Conservation (phyloP, 164 flowering plant genomes). For the Pachysandra terminalis region DNA sequence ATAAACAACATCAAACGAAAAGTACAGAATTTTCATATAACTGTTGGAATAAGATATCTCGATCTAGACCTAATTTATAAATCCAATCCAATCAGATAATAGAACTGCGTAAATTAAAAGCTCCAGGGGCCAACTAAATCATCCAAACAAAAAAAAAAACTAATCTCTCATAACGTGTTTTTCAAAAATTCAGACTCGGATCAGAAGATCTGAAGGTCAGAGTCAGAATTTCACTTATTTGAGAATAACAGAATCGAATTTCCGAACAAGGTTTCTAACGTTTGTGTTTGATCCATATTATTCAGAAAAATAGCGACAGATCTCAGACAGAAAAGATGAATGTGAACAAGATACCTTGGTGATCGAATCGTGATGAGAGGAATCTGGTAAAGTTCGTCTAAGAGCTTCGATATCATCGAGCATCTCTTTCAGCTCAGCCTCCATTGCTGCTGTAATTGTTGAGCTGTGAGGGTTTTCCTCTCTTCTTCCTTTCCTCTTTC, state of each 20-base stretch:
- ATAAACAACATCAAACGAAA: not conserved
- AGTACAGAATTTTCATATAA: not conserved
- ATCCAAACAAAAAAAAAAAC: not conserved
- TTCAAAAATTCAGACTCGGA: not conserved
- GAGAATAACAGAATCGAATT: not conserved
- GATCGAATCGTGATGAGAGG: conserved; percentile 40
- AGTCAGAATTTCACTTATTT: not conserved
- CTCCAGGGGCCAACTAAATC: not conserved
- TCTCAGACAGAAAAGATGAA: not conserved
- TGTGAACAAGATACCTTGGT: conserved; percentile 31
- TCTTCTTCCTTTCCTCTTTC: no score
- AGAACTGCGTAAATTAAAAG: not conserved
- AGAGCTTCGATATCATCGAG: conserved; percentile 52
- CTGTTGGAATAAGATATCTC: not conserved
- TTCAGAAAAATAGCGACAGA: not conserved
- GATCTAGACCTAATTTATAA: not conserved
- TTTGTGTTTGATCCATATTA: not conserved
- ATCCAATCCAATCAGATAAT: not conserved
- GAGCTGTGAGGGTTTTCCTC: not conserved
- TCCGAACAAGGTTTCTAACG: not conserved
- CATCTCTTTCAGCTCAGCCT: conserved; percentile 58
- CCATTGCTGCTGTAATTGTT: conserved; percentile 43
- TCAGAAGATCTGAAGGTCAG: not conserved
- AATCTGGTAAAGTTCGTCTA: conserved; percentile 41
- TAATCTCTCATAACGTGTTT: not conserved